phyloP scores from a whole-genome alignment of 192 early-diverging fungal species.

The Coemansia aciculifera region DNA sequence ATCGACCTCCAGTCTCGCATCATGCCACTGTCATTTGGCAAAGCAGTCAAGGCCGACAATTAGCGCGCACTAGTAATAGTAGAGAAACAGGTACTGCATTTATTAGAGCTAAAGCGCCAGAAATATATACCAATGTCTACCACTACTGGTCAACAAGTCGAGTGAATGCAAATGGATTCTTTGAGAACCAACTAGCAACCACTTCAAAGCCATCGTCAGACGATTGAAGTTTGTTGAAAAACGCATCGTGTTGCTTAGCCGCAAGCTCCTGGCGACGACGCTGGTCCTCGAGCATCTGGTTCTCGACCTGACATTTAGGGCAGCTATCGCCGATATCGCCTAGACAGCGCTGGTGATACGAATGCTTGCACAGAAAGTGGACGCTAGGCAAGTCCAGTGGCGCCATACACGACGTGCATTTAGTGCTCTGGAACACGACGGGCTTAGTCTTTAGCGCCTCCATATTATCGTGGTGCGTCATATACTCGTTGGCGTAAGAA shows the following conservation, averaged over 20 bases:
- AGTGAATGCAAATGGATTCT: slow-evolving; percentile 69
- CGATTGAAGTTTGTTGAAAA: slow-evolving; percentile 71
- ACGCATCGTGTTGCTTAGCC: slow-evolving; percentile 77
- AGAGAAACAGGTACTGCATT: background rate
- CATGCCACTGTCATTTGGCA: slow-evolving; percentile 50
- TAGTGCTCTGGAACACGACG: slow-evolving; percentile 75
- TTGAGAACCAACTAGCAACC: slow-evolving; percentile 89
- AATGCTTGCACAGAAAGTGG: slow-evolving; percentile 93
- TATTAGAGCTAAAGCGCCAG: background rate
- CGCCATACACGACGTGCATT: slow-evolving; percentile 69
- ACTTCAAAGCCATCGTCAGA: slow-evolving; percentile 84
- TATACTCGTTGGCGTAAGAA: slow-evolving; percentile 80
- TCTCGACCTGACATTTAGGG: slow-evolving; percentile 82
- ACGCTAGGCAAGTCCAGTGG: slow-evolving; percentile 87
- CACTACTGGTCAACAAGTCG: slow-evolving; percentile 42
- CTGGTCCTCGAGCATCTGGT: slow-evolving; percentile 80
- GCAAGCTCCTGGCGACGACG: slow-evolving; percentile 73
- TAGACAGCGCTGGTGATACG: slow-evolving; percentile 87
- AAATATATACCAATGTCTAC: background rate
- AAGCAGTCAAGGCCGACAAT: slow-evolving; percentile 32
- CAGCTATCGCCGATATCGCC: slow-evolving; percentile 59
- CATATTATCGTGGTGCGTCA: slow-evolving; percentile 73
- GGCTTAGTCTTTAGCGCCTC: slow-evolving; percentile 75
- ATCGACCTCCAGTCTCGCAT: slow-evolving; percentile 39
- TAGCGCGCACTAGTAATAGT: background rate